Evolutionary conservation across 2,329 filamentous ascomycete species (phyloP), one percentile per base, ranked within the genome.

Genomic region (Lachnellula suecica): DNA sequence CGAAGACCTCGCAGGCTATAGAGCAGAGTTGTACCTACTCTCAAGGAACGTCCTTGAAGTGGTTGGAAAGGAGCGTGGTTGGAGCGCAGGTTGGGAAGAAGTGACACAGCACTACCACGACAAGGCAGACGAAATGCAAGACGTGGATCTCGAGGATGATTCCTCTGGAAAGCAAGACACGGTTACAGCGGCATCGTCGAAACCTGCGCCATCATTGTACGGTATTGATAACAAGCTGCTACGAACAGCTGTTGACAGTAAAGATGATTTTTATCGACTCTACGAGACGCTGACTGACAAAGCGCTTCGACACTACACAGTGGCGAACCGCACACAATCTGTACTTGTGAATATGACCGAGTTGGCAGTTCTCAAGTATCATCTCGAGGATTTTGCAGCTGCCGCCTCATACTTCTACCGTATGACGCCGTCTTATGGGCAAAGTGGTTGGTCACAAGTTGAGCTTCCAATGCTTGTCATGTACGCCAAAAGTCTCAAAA

Each of bases 381-480:
- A 88, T 54, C 76, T 89, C 3, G 80, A 82, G 20, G 89, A 97
- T 59, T 92, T 85, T 65, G 76, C 74, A 2, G 79, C 83, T 1
- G 92, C 94, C 1, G 85, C 88, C 0, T 80, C 80, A 1, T 92
- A 89, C 64, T 94, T 99, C 63, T 82, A 87, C 62, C 80, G 85
- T 42, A 84, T 94, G 40, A 87, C 89, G 0, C 85, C 87, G 0
- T 88, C 89, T 56, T 96, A 94, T 61, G 87, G 87, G 0, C 83
- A 87, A 51, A 84, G 81, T 51, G 82, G 85, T 42, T 97, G 94
- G 92, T 84, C 81, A 48, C 74, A 86, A 1, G 76, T 96, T 11
- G 91, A 97, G 66, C 75, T 91, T 3, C 87, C 87, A 1, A 89
- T 96, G 80, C 78, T 97, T 5, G 82, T 89, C 58, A 87, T 97